phyloP scores from a whole-genome alignment of 331 rosid species.

The Pyrus hybrid region DNA sequence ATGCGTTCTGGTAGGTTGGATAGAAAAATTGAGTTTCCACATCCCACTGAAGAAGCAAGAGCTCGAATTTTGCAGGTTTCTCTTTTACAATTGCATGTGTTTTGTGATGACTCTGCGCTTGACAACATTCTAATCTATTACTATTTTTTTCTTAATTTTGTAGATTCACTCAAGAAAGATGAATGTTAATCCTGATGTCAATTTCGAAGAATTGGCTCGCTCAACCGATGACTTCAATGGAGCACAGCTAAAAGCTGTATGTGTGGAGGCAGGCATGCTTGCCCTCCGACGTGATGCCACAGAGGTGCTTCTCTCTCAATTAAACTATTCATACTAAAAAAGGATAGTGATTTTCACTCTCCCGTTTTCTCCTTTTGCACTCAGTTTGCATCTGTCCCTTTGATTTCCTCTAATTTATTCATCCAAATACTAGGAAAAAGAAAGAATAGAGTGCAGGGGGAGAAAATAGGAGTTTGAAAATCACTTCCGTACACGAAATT shows the following conservation, averaged over 20 bases:
- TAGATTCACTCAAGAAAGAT: conserved; percentile 94
- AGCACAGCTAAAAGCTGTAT: conserved; percentile 93
- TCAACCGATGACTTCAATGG: conserved; percentile 97
- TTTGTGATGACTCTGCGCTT: background rate
- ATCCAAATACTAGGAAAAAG: too few species aligned
- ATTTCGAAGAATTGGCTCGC: conserved; percentile 92
- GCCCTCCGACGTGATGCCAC: conserved; percentile 99
- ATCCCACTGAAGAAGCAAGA: conserved; percentile 94
- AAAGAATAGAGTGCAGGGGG: too few species aligned
- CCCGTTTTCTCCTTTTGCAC: background rate
- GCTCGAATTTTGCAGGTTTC: conserved; percentile 88
- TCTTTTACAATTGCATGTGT: background rate
- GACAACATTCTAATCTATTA: background rate
- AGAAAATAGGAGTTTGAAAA: background rate
- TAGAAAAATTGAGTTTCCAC: conserved; percentile 96
- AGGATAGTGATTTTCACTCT: background rate
- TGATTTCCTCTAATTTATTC: too few species aligned
- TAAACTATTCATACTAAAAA: background rate
- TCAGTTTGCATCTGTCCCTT: background rate
- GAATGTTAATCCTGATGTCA: conserved; percentile 91
- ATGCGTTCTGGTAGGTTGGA: conserved; percentile 99
- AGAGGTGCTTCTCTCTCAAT: conserved; percentile 40
- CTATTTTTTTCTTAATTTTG: conserved; percentile 7
- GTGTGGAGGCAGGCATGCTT: conserved; percentile 98
- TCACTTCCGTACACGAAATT: background rate